Evolutionary conservation across 2,329 filamentous ascomycete genomes (phyloP), one percentile per base, ranked within the genome.

Genomic region (Penicillium sp.): DNA sequence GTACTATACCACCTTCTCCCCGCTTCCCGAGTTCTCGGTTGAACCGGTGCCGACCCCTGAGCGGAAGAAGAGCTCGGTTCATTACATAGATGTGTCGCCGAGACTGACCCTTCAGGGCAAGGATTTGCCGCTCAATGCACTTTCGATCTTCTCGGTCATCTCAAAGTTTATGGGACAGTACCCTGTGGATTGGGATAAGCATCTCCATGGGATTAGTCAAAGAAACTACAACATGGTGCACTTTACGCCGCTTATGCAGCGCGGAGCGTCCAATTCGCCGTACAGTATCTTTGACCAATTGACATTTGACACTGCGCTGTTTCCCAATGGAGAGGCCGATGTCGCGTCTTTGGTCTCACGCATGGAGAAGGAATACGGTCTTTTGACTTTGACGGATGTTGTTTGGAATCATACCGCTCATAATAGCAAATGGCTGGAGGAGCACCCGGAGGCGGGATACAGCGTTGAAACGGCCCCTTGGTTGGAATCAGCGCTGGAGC

Each of bases 221-320:
- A 77, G 92, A 44, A 89, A 89, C 30, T 98, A 98, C 74, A 98
- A 98, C 68, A 95, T 96, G 88, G 80, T 98, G 43, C 92, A 98
- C 65, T 98, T 98, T 64, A 95, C 92, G 2, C 92, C 92, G 7
- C 72, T 98, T 50, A 92, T 94, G 73, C 75, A 84, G 41, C 81
- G 92, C 42, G 92, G 92, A 40, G 75, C 73, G 30, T 98, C 92
- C 35, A 95, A 98, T 60, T 98, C 92, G 1, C 92, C 92, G 0
- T 98, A 96, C 72, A 98, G 92, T 63, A 78, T 98, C 54, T 95
- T 84, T 61, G 85, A 98, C 56, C 93, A 98, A 68, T 74, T 93
- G 14, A 74, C 75, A 30, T 98, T 93, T 72, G 93, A 98, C 60
- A 76, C 82, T 4, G 69, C 70, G 6, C 78, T 82, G 56, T 98